phyloP scores from a whole-genome alignment of 352 stramenopile species.

The Plasmopara halstedii region DNA sequence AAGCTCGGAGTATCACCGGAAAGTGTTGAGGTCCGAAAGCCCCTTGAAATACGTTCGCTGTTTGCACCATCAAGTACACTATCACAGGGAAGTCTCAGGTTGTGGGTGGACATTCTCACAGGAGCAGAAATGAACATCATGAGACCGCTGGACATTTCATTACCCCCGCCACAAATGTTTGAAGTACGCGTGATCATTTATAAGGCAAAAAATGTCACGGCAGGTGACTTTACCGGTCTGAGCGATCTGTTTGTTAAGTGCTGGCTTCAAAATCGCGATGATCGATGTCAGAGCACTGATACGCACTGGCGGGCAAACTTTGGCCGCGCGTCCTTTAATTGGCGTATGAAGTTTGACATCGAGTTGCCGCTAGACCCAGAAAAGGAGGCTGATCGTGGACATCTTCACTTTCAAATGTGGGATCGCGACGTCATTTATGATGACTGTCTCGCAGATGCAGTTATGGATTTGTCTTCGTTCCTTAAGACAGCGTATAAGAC shows the following conservation, averaged over 20 bases:
- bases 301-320: conserved; percentile 87
- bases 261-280: conserved; percentile 79
- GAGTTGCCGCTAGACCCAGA: conserved; percentile 67
- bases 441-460: conserved; percentile 66
- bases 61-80: conserved; percentile 67
- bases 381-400: conserved; percentile 57
- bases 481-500: conserved; percentile 66
- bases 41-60: conserved; percentile 52
- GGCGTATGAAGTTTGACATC: conserved; percentile 88
- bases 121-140: conserved; percentile 55
- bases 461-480: conserved; percentile 56
- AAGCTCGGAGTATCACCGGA: conserved; percentile 38
- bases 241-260: conserved; percentile 87
- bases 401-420: conserved; percentile 74
- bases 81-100: conserved; percentile 55
- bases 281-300: conserved; percentile 76
- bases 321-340: conserved; percentile 88
- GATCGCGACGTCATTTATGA: conserved; percentile 74
- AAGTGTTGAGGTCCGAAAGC: conserved; percentile 36
- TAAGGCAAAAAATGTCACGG: conserved; percentile 84
- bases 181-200: conserved; percentile 91
- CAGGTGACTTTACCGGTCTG: conserved; percentile 77
- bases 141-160: conserved; percentile 69
- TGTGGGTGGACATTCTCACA: conserved; percentile 89
- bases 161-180: conserved; percentile 66